These are phyloP conservation scores for Claviceps sorghi DNA, from an alignment of 2,329 filamentous ascomycete genomes.

Conservation along the genomic window DNA sequence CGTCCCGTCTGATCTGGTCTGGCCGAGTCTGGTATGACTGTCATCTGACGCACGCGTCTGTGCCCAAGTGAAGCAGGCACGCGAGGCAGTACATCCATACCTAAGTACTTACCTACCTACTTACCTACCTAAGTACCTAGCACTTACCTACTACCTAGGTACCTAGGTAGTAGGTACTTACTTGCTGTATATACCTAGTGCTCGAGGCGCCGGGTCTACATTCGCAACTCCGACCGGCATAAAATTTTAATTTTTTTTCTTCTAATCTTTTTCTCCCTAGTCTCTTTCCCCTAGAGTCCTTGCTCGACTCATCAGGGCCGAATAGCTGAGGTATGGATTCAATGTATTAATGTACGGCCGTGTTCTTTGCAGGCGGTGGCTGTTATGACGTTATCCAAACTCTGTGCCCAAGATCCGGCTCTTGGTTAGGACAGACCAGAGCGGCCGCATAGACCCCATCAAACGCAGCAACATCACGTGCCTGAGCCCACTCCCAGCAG, in stretches of 20 bases:
- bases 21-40: not conserved
- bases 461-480: constrained; percentile 20
- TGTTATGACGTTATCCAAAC: constrained; percentile 10
- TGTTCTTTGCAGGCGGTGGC: constrained; percentile 9
- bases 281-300: not conserved
- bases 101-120: too few relatives aligned
- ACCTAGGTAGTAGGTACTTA: too few relatives aligned
- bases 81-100: too few relatives aligned
- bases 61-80: not conserved
- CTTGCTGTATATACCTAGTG: not conserved
- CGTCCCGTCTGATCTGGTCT: not conserved
- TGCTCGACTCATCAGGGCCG: not conserved
- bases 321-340: not conserved
- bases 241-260: not conserved
- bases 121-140: too few relatives aligned
- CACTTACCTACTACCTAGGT: too few relatives aligned
- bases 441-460: not conserved
- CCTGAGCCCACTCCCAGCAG: constrained; percentile 17
- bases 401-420: not conserved
- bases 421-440: constrained; percentile 3
- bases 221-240: not conserved
- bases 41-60: not conserved
- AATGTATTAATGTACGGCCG: not conserved
- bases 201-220: not conserved
- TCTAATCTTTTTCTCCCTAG: not conserved